Conservation (phyloP, 2,329 filamentous ascomycete genomes). For the Botrytis fabae region DNA sequence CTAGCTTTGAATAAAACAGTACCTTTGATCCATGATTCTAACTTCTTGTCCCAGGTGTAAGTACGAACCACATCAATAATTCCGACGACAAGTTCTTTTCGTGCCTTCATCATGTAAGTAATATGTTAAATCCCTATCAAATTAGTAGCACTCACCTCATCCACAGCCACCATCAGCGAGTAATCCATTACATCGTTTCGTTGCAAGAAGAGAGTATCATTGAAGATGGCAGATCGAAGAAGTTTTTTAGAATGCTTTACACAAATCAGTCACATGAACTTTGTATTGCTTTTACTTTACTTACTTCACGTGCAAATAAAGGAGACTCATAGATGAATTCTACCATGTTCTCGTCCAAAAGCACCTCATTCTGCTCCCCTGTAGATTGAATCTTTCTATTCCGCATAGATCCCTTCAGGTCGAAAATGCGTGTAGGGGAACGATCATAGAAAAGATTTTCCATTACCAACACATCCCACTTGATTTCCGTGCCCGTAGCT, state of each 20-base stretch:
- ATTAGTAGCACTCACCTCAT: conserved; percentile 54
- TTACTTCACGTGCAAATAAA: conserved; percentile 78
- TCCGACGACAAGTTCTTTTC: conserved; percentile 90
- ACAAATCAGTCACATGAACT: background rate
- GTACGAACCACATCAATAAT: conserved; percentile 99
- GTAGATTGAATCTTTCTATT: conserved; percentile 97
- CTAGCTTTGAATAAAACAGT: background rate
- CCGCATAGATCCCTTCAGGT: conserved; percentile 97
- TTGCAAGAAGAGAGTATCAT: conserved; percentile 92
- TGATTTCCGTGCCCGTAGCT: conserved; percentile 85
- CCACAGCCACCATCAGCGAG: conserved; percentile 95
- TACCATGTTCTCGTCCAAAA: conserved; percentile 97
- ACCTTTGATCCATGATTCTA: conserved; percentile 97
- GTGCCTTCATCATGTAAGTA: conserved; percentile 43
- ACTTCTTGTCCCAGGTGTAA: conserved; percentile 99
- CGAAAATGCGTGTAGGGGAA: conserved; percentile 83
- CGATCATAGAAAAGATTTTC: conserved; percentile 98
- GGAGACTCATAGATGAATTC: conserved; percentile 99
- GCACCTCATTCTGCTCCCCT: conserved; percentile 92
- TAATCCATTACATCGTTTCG: conserved; percentile 99
- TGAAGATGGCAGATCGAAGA: conserved; percentile 88
- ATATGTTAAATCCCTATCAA: background rate
- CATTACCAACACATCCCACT: conserved; percentile 91
- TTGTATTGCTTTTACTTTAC: conserved; percentile 9
- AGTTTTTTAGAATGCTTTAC: conserved; percentile 82